Evolutionary conservation across 257 asterid species (phyloP).

Genomic region (Solanum virginianum): DNA sequence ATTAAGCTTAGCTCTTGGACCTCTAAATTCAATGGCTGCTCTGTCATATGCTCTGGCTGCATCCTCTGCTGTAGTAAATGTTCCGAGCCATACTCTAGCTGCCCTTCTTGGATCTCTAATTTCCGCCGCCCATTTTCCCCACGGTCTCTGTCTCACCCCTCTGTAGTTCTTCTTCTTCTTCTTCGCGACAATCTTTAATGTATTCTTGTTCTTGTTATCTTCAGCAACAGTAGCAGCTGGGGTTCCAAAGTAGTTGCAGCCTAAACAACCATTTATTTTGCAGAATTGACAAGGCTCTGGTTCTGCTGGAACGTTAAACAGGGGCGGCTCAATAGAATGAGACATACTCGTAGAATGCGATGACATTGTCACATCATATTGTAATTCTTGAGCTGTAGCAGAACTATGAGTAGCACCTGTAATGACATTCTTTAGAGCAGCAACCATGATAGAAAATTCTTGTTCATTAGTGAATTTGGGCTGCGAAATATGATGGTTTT

Average conservation of each 20-base stretch:
- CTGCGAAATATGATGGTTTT: not conserved
- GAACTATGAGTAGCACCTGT: slow-evolving; percentile 11
- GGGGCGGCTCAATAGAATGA: not conserved
- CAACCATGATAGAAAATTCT: slow-evolving; percentile 54
- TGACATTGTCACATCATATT: not conserved
- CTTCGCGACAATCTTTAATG: not conserved
- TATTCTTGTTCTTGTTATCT: not conserved
- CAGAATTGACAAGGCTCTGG: slow-evolving; percentile 41
- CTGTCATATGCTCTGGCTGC: slow-evolving; percentile 76
- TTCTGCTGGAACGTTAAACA: slow-evolving; percentile 15
- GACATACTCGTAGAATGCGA: not conserved
- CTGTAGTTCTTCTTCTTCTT: slow-evolving; percentile 68
- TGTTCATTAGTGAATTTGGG: slow-evolving; percentile 30
- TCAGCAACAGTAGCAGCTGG: not conserved
- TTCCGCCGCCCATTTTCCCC: slow-evolving; percentile 98
- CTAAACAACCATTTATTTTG: slow-evolving; percentile 50
- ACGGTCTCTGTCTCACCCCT: slow-evolving; percentile 84
- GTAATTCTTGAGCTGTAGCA: not conserved
- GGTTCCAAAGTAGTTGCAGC: slow-evolving; percentile 48
- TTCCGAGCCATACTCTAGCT: slow-evolving; percentile 86
- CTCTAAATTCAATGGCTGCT: slow-evolving; percentile 75
- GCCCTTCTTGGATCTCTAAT: slow-evolving; percentile 71
- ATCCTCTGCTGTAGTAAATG: slow-evolving; percentile 64
- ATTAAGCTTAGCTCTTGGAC: slow-evolving; percentile 77
- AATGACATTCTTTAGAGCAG: slow-evolving; percentile 49